Base-by-base conservation (phyloP, 1,139 yeast species). In the Candida sanyaensis region DNA sequence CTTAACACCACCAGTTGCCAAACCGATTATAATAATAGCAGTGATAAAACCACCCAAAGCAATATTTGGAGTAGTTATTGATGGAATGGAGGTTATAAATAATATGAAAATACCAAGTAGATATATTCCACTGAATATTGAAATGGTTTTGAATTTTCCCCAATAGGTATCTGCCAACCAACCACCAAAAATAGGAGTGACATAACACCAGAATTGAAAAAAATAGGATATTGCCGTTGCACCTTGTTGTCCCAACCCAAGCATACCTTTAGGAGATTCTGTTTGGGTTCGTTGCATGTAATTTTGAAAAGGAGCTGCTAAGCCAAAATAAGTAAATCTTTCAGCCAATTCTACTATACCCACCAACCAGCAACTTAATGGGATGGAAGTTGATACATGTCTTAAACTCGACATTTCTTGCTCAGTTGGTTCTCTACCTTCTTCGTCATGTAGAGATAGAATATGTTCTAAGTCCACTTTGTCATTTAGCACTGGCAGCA, bases 1-100 rank as follows among this genome's bases (percentile, higher is more conserved):
- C 66, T 88, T 88, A 63, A 88, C 88, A 62, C 91, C 86, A 62
- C 95, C 95, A 28, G 93, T 84, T 47, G 89, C 93, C 39, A 86
- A 58, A 58, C 93, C 93, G 60, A 88, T 80, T 48, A 84, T 65
- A 49, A 87, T 71, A 65, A 88, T 83, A 41, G 87, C 76, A 40
- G 79, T 74, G 75, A 79, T 54, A 82, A 81, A 65, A 21, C 78
- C 78, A 71, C 86, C 68, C 67, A 70, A 57, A 59, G 74, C 64
- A 67, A 78, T 57, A 63, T 68, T 75, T 41, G 68, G 66, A 26
- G 66, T 64, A 36, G 86, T 75, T 49, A 86, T 77, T 17, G 77
- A 62, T 24, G 93, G 93, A 51, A 88, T 67, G 10, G 93, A 84
- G 42, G 95, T 86, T 52, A 84, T 69, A 62, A 88, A 83, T 52